These are phyloP conservation scores for Arthrobotrys pseudoclavata DNA, from an alignment of 2,329 filamentous ascomycete species.

Conservation along the genomic window DNA sequence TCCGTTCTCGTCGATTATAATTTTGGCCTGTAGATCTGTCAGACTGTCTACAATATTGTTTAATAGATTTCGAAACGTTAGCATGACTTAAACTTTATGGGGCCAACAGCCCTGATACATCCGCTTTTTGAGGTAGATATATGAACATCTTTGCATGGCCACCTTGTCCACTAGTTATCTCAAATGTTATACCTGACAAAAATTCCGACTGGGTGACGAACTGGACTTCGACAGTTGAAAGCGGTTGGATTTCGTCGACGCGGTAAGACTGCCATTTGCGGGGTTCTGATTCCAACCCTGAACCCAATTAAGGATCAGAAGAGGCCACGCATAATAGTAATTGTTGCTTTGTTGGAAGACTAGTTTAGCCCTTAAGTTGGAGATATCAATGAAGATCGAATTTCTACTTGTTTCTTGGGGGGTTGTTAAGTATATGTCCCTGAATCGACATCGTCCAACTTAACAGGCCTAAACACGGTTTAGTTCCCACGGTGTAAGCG, in stretches of 20 bases:
- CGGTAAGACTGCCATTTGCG: conserved; percentile 15
- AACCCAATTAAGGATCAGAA: conserved; percentile 27
- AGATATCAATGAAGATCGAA: conserved; percentile 1
- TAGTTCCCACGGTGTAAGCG: conserved; percentile 1
- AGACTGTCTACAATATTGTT: conserved; percentile 15
- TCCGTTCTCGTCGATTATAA: neutral
- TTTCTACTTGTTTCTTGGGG: conserved; percentile 1
- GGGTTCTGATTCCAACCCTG: neutral
- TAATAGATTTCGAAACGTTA: conserved; percentile 21
- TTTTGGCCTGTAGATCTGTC: neutral
- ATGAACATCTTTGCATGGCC: conserved; percentile 10
- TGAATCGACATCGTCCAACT: neutral
- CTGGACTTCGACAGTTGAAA: conserved; percentile 20
- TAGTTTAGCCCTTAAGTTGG: neutral
- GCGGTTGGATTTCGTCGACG: conserved; percentile 14
- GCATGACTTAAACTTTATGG: neutral
- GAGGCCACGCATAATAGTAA: conserved; percentile 30
- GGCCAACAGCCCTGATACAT: conserved; percentile 20
- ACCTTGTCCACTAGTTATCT: conserved; percentile 26
- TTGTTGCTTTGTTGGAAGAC: conserved; percentile 32
- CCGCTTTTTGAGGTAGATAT: conserved; percentile 27
- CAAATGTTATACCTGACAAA: conserved; percentile 36
- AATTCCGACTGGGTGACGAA: conserved; percentile 28
- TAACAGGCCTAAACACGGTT: neutral
- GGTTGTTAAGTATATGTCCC: neutral